phyloP scores from a whole-genome alignment of 306 rosid species.

The Albizia julibrissin region DNA sequence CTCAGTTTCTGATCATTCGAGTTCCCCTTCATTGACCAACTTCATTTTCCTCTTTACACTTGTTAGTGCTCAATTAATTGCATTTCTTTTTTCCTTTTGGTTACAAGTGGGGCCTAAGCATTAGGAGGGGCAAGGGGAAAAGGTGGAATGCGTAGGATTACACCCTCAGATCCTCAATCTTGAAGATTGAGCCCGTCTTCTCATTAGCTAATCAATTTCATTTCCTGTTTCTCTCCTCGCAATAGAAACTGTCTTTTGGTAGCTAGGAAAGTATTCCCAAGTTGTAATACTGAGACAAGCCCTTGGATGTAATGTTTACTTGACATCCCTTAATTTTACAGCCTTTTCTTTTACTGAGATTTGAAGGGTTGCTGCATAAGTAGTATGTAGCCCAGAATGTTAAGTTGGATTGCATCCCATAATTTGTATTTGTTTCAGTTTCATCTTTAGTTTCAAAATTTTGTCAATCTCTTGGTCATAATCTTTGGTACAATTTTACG shows the following conservation, averaged over 20 bases:
- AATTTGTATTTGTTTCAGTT: neutral
- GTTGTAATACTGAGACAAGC: neutral
- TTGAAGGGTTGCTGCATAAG: neutral
- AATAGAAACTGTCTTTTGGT: neutral
- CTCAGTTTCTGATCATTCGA: neutral
- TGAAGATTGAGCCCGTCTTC: neutral
- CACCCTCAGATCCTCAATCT: neutral
- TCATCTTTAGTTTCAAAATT: neutral
- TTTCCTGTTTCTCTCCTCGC: neutral
- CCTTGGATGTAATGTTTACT: neutral
- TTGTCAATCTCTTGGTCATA: neutral
- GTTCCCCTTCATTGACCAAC: no score
- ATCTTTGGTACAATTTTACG: neutral
- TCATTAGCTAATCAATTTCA: neutral
- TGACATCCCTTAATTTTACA: neutral
- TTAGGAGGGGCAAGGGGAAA: neutral
- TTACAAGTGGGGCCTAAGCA: neutral
- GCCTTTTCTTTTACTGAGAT: neutral
- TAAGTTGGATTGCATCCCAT: neutral
- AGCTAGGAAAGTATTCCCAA: neutral
- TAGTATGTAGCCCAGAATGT: neutral
- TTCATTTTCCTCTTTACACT: neutral
- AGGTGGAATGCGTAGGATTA: neutral
- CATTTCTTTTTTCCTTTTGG: neutral
- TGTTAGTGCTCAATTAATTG: neutral